A percentile compares a stretch with the other conserved stretches of the same genome.
These are phyloP conservation scores for Neopestalotiopsis sp. DNA, from an alignment of 2,329 filamentous ascomycete genomes.

Conservation along the genomic window DNA sequence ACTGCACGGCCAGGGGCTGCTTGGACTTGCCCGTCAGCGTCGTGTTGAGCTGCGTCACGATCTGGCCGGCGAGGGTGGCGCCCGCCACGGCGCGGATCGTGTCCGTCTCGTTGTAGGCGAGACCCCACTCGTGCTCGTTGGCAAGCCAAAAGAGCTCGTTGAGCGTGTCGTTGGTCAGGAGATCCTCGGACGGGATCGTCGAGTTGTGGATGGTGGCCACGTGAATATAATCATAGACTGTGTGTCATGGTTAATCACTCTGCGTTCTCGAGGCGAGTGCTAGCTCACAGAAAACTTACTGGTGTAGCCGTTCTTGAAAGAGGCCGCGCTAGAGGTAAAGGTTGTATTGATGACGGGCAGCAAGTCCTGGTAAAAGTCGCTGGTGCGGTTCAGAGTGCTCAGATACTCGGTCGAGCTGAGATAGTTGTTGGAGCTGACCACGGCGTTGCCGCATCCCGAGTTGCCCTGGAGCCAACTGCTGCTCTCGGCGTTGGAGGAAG, in stretches of 20 bases:
- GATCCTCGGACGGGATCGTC: constrained; percentile 60
- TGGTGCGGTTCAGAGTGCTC: constrained; percentile 53
- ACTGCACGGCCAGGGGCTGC: constrained; percentile 56
- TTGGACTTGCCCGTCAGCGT: constrained; percentile 49
- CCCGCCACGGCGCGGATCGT: constrained; percentile 64
- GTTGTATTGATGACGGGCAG: constrained; percentile 61
- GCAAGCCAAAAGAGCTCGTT: constrained; percentile 74
- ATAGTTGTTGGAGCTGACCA: constrained; percentile 61
- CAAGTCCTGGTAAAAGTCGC: constrained; percentile 63
- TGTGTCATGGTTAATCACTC: neutral
- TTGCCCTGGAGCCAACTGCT: constrained; percentile 64
- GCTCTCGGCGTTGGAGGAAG: constrained; percentile 60
- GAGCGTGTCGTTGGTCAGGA: constrained; percentile 66
- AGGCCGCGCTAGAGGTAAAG: constrained; percentile 50
- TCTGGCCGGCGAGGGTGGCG: constrained; percentile 60
- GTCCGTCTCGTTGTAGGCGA: constrained; percentile 82
- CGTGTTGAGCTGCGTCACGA: constrained; percentile 57
- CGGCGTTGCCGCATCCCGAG: constrained; percentile 60
- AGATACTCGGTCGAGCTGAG: constrained; percentile 54
- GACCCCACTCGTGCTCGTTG: constrained; percentile 79
- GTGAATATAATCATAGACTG: constrained; percentile 66
- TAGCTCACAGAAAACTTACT: constrained; percentile 47
- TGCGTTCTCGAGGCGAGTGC: neutral
- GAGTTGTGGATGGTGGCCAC: constrained; percentile 66
- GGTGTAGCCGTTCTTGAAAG: constrained; percentile 66